Conservation (phyloP, 2,329 filamentous ascomycete species). For the Lasiodiplodia gonubiensis region DNA sequence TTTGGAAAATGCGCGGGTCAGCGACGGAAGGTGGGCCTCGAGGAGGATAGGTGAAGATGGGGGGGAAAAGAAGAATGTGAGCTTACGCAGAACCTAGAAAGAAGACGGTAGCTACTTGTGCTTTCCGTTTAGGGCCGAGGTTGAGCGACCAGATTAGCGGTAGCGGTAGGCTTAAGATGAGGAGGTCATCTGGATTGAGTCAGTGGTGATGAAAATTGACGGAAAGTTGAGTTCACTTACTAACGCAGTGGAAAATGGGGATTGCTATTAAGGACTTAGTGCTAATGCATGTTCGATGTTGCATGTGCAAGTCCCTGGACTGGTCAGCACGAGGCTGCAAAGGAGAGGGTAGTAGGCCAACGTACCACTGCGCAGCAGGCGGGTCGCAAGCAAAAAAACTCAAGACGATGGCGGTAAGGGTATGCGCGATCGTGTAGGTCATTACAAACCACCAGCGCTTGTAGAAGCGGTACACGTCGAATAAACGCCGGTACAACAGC, state of each 20-base stretch:
- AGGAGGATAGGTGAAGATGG: too few species aligned
- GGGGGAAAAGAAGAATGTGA: too few species aligned
- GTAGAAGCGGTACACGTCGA: constrained; percentile 20
- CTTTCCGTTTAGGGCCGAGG: constrained; percentile 2
- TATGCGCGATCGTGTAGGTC: constrained; percentile 1
- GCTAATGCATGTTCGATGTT: constrained; percentile 4
- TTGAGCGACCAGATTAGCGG: constrained; percentile 12
- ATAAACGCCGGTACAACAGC: constrained; percentile 26
- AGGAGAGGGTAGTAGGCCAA: not conserved
- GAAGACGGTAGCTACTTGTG: not conserved
- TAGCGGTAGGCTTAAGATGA: constrained; percentile 16
- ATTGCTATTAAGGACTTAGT: constrained; percentile 6
- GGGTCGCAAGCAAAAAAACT: constrained; percentile 5
- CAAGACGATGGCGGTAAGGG: not conserved
- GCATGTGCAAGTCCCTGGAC: constrained; percentile 8
- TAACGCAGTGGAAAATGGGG: constrained; percentile 17
- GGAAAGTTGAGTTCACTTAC: not conserved
- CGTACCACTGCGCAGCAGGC: constrained; percentile 13
- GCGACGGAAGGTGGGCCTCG: not conserved
- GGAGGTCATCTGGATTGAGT: constrained; percentile 12
- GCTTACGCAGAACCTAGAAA: not conserved
- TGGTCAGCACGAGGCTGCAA: not conserved
- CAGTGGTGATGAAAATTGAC: not conserved
- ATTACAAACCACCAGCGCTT: constrained; percentile 21
- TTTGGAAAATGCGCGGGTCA: not conserved